Percentiles rank a stretch among this genome's conserved stretches.
Evolutionary conservation across 306 rosid genomes (phyloP).

Genomic region (Cucurbita moschata): DNA sequence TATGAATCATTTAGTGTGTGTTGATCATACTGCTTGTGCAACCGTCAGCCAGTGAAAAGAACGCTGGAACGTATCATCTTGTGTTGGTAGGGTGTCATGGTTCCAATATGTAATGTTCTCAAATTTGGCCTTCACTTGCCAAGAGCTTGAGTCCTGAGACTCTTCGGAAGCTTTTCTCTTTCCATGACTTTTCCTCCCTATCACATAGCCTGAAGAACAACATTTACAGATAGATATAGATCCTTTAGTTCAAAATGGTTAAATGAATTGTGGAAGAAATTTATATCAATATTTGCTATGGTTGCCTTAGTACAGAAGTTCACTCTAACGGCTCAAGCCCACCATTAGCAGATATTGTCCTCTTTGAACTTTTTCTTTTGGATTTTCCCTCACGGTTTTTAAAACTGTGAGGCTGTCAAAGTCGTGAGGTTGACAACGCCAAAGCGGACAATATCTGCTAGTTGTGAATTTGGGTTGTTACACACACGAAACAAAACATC

Average conservation of each 20-base stretch:
- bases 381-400: no score
- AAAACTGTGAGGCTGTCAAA: no score
- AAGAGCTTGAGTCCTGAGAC: conserved; percentile 21
- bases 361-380: no score
- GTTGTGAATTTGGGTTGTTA: no score
- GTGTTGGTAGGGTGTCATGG: conserved; percentile 52
- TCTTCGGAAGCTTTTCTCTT: conserved; percentile 16
- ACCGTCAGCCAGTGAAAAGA: conserved; percentile 68
- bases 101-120: conserved; percentile 67
- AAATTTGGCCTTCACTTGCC: conserved; percentile 53
- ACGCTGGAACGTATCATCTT: conserved; percentile 52
- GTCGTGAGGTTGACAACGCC: no score
- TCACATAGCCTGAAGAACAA: conserved; percentile 42
- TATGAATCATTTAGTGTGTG: not conserved
- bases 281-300: not conserved
- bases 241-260: not conserved
- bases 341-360: no score
- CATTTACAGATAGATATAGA: not conserved
- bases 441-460: no score
- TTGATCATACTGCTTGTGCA: conserved; percentile 53
- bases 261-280: not conserved
- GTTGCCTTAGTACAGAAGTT: not conserved
- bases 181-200: conserved; percentile 32
- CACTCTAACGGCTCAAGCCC: no score
- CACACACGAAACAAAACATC: not conserved